These are phyloP conservation scores for Suillus tomentosus DNA, from an alignment of 768 basidiomycete genomes.

Conservation along the genomic window DNA sequence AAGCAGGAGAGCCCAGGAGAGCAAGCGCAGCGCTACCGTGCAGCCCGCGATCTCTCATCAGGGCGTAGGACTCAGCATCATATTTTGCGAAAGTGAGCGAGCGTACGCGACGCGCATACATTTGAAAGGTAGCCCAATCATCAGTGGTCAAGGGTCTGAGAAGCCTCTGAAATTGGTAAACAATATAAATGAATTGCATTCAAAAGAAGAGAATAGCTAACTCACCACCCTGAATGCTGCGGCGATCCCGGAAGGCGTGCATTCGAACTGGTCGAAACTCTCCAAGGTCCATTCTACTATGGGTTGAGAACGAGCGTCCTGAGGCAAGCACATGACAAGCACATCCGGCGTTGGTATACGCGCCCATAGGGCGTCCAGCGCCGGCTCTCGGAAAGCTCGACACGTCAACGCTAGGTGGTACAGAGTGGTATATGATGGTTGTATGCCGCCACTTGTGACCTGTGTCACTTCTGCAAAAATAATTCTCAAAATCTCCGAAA, in stretches of 20 bases:
- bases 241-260: background rate
- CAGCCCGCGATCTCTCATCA: background rate
- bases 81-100: background rate
- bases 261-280: background rate
- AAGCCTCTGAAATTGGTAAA: slow-evolving; percentile 1
- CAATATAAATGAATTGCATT: background rate
- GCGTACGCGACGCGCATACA: background rate
- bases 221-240: background rate
- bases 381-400: background rate
- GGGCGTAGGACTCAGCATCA: no score
- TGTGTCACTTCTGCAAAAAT: background rate
- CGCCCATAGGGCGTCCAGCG: background rate
- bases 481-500: background rate
- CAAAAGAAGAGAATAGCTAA: background rate
- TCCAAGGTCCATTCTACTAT: background rate
- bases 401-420: background rate
- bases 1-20: background rate
- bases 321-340: background rate
- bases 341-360: background rate
- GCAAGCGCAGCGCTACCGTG: background rate
- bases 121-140: background rate
- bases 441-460: background rate
- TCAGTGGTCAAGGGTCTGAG: background rate
- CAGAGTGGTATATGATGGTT: background rate
- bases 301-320: slow-evolving; percentile 2